Evolutionary conservation across 805 yeast genomes (phyloP), one percentile per base, ranked within the genome.

Genomic region (Ogataea zsoltii): DNA sequence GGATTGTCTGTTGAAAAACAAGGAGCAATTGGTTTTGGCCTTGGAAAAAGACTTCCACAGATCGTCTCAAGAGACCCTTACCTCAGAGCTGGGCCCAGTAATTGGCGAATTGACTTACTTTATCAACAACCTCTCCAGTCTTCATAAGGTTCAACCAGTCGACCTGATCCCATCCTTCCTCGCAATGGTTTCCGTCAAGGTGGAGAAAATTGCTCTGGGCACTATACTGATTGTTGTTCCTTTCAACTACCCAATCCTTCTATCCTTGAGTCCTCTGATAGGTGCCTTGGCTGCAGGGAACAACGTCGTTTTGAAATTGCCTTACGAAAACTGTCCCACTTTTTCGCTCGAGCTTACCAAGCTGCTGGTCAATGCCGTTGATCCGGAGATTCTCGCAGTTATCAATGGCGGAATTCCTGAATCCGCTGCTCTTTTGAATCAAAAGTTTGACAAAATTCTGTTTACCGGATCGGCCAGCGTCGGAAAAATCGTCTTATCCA

Each of bases 261-360:
- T 92, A 48, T 57, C 87, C 0, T 48, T 89, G 10, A 70, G 76
- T 26, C 89, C 97, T 0, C 59, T 90, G 18, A 73, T 82, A 31
- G 88, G 88, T 16, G 96, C 96, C 2, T 68, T 92, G 52, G 88
- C 96, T 2, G 87, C 84, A 16, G 97, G 97, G 11, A 90, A 91
- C 63, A 72, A 83, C 13, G 92, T 87, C 21, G 79, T 86, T 16
- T 68, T 83, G 55, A 89, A 89, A 62, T 44, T 65, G 11, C 90
- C 88, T 14, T 75, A 85, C 48, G 97, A 92, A 63, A 61, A 75
- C 44, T 79, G 84, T 2, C 92, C 94, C 0, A 66, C 75, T 51
- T 77, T 83, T 38, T 70, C 89, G 3, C 56, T 60, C 16, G 71
- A 76, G n/a, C 58, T 91, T 30, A 72, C 84, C n/a, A 69, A 71